Percentiles rank a stretch among this genome's conserved stretches.
These are phyloP conservation scores for Cucurbitaria berberidis DNA, from an alignment of 2,329 filamentous ascomycete genomes.

Conservation along the genomic window DNA sequence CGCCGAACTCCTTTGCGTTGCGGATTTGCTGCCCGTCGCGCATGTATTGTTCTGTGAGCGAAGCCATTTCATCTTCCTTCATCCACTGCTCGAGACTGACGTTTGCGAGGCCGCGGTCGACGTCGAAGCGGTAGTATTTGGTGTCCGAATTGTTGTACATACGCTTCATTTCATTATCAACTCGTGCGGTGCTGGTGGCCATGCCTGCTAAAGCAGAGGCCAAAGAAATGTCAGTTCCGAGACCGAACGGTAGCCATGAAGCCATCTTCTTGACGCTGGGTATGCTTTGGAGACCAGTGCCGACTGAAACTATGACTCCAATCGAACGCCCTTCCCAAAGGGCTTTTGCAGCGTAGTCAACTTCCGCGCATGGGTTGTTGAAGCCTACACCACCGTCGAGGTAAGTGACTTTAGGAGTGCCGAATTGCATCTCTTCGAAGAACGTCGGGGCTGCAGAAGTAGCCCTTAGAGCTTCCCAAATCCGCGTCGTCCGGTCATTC, in stretches of 20 bases:
- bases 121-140: conserved; percentile 49
- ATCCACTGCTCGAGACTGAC: conserved; percentile 51
- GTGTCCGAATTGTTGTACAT: conserved; percentile 49
- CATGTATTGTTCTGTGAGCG: conserved; percentile 49
- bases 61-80: conserved; percentile 51
- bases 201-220: conserved; percentile 46
- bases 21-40: conserved; percentile 42
- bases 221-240: conserved; percentile 47
- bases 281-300: conserved; percentile 48
- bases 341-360: conserved; percentile 55
- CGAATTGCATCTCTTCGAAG: conserved; percentile 61
- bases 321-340: conserved; percentile 47
- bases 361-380: conserved; percentile 60
- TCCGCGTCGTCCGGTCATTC: conserved; percentile 46
- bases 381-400: conserved; percentile 58
- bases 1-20: conserved; percentile 38
- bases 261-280: conserved; percentile 46
- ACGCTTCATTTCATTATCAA: conserved; percentile 51
- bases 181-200: conserved; percentile 47
- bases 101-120: conserved; percentile 49
- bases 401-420: conserved; percentile 55
- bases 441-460: conserved; percentile 58
- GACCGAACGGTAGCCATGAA: conserved; percentile 48
- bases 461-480: conserved; percentile 61
- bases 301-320: conserved; percentile 49